Evolutionary conservation across 106 monocot genomes (phyloP).

Genomic region (Apostasia shenzhenica): DNA sequence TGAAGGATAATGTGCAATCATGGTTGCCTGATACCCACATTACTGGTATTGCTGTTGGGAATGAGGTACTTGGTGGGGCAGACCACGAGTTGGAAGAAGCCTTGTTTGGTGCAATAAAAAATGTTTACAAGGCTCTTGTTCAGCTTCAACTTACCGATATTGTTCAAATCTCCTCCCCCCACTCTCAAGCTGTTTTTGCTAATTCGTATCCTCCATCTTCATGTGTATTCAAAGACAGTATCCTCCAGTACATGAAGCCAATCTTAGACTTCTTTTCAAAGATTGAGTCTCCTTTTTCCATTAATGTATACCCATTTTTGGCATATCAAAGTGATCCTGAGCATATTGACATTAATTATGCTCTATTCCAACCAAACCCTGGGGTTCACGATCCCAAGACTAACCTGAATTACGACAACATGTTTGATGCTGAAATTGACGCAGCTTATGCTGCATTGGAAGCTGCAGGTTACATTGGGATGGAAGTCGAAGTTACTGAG

Average conservation of each 20-base stretch:
- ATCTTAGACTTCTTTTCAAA: constrained; percentile 58
- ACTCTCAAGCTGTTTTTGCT: constrained; percentile 75
- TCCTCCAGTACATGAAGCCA: constrained; percentile 58
- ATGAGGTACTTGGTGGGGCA: constrained; percentile 66
- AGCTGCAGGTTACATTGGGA: constrained; percentile 52
- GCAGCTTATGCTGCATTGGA: constrained; percentile 77
- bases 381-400: constrained; percentile 72
- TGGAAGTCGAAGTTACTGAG: constrained; percentile 79
- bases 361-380: constrained; percentile 56
- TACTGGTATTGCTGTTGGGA: constrained; percentile 71
- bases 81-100: constrained; percentile 52
- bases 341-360: constrained; percentile 79
- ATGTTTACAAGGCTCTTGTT: constrained; percentile 50
- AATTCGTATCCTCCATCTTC: constrained; percentile 84
- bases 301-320: constrained; percentile 83
- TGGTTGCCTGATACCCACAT: constrained; percentile 66
- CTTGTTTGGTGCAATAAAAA: constrained; percentile 60
- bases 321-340: constrained; percentile 84
- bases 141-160: constrained; percentile 40
- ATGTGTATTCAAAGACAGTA: constrained; percentile 45
- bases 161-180: constrained; percentile 66
- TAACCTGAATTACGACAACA: constrained; percentile 82
- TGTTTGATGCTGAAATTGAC: constrained; percentile 90
- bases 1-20: constrained; percentile 79
- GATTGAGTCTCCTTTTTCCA: constrained; percentile 52